Percentiles rank a stretch among this genome's conserved stretches.
These are phyloP conservation scores for Pelargonium cotyledonis DNA, from an alignment of 441 rosid genomes.

Conservation along the genomic window DNA sequence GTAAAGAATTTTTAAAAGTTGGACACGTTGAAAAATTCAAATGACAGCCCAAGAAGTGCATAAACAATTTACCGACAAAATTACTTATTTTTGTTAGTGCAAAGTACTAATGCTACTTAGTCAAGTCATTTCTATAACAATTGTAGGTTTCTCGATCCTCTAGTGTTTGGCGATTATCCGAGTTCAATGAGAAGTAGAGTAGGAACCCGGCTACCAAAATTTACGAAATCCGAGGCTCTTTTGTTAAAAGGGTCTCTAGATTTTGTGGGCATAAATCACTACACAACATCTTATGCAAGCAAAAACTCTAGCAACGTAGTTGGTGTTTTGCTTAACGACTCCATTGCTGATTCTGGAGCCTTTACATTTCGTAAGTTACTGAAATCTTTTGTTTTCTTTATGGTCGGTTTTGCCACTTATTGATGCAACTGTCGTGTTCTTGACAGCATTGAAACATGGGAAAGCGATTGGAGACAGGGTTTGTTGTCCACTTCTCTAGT, in stretches of 20 bases:
- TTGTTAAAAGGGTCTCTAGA: slow-evolving; percentile 80
- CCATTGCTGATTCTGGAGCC: slow-evolving; percentile 67
- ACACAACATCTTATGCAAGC: slow-evolving; percentile 73
- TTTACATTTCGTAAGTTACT: slow-evolving; percentile 55
- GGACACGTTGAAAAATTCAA: too few species aligned
- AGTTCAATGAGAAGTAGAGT: slow-evolving; percentile 78
- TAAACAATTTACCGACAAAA: too few species aligned
- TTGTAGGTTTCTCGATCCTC: slow-evolving; percentile 27
- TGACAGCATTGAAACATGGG: slow-evolving; percentile 49
- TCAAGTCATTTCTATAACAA: too few species aligned
- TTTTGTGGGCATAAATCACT: slow-evolving; percentile 92
- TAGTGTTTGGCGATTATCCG: slow-evolving; percentile 82
- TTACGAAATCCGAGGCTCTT: slow-evolving; percentile 51
- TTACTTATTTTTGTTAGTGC: too few species aligned
- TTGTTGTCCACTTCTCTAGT: slow-evolving; percentile 6
- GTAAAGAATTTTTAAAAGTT: too few species aligned
- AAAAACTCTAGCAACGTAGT: slow-evolving; percentile 28
- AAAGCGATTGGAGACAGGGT: slow-evolving; percentile 72
- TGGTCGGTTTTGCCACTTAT: too few species aligned
- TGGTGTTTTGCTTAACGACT: slow-evolving; percentile 43
- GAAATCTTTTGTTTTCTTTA: too few species aligned
- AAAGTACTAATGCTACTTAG: too few species aligned
- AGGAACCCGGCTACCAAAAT: slow-evolving; percentile 59
- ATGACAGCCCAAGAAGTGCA: too few species aligned
- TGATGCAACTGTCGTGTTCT: not conserved